A percentile compares a stretch with the other conserved stretches of the same genome.
Evolutionary conservation across 2,329 filamentous ascomycete species (phyloP).

Genomic region (Colletotrichum cuscutae): DNA sequence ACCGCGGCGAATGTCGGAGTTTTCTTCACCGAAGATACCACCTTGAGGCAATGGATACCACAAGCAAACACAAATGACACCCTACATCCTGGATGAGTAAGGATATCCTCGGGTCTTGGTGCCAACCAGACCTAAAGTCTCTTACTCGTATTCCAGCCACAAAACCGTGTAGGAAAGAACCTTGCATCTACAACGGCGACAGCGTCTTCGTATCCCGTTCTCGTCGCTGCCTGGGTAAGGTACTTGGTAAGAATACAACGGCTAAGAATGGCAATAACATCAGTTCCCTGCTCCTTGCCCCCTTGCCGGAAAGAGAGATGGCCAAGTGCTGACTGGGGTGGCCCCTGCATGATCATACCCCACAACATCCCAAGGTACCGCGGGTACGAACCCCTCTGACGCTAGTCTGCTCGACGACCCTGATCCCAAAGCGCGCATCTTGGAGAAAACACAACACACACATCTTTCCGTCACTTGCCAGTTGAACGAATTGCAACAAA

Average conservation of each 20-base stretch:
- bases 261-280: constrained; percentile 1
- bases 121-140: not conserved
- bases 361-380: not conserved
- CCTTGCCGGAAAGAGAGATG: constrained; percentile 8
- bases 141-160: not conserved
- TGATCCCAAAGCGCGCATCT: constrained; percentile 18
- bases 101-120: not conserved
- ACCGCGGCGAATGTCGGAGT: not conserved
- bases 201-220: not conserved
- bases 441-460: constrained; percentile 15
- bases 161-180: not conserved
- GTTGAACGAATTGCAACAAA: not conserved
- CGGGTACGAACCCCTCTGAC: not conserved
- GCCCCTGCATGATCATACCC: constrained; percentile 5
- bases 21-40: not conserved
- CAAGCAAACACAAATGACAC: not conserved
- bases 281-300: not conserved
- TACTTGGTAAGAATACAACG: not conserved
- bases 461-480: not conserved
- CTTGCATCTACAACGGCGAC: not conserved
- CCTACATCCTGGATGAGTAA: not conserved
- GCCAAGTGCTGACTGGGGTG: not conserved
- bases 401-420: constrained; percentile 3
- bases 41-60: not conserved
- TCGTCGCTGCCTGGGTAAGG: not conserved